These are phyloP conservation scores for Penicillium lividum DNA, from an alignment of 495 filamentous ascomycete species.

Conservation along the genomic window DNA sequence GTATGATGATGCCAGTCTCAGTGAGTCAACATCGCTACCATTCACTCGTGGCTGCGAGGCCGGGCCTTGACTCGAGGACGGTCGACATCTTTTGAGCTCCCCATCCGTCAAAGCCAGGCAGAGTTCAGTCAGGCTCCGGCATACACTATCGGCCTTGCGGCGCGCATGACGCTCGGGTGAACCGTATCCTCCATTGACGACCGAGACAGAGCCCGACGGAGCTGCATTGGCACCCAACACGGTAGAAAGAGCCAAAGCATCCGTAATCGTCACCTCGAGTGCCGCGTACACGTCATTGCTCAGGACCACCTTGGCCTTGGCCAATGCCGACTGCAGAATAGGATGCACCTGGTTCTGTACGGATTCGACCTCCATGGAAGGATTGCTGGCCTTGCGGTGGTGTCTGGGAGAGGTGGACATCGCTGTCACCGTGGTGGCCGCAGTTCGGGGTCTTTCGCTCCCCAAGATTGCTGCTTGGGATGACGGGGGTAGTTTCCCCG, in stretches of 20 bases:
- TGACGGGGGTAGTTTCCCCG: constrained; percentile 79
- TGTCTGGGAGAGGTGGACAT: constrained; percentile 84
- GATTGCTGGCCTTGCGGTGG: constrained; percentile 52
- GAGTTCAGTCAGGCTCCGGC: constrained; percentile 88
- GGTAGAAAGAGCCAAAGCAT: constrained; percentile 73
- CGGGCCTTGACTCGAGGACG: constrained; percentile 29
- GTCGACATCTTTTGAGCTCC: constrained; percentile 32
- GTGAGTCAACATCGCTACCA: constrained; percentile 34
- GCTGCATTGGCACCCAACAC: constrained; percentile 71
- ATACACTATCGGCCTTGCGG: constrained; percentile 89
- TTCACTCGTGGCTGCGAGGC: constrained; percentile 25
- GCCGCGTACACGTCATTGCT: constrained; percentile 71
- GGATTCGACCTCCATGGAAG: constrained; percentile 48
- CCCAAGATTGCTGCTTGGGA: constrained; percentile 77
- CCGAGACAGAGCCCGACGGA: constrained; percentile 62
- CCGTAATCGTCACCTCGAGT: constrained; percentile 79
- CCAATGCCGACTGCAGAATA: constrained; percentile 74
- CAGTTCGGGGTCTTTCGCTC: constrained; percentile 82
- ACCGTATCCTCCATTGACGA: constrained; percentile 46
- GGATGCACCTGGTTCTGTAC: constrained; percentile 62
- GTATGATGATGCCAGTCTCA: constrained; percentile 31
- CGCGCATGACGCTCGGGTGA: constrained; percentile 80
- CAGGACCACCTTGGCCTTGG: constrained; percentile 69
- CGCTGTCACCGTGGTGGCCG: constrained; percentile 90
- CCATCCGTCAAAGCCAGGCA: constrained; percentile 77